Conservation (phyloP, 2,329 filamentous ascomycete species). For the Aspergillus sp. region DNA sequence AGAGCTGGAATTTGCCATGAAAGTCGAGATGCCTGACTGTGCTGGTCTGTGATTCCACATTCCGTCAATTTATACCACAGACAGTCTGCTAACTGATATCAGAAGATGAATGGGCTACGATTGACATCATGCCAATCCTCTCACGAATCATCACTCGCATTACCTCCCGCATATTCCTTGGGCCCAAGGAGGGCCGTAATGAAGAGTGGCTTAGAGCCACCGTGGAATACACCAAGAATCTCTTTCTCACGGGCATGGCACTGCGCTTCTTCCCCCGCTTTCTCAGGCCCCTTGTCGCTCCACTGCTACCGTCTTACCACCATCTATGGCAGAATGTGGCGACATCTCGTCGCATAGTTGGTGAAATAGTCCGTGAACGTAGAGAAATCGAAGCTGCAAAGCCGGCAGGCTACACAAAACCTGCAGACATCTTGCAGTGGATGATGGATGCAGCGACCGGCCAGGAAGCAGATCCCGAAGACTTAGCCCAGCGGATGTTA, state of each 20-base stretch:
- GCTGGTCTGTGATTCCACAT: no score
- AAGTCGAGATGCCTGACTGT: neutral
- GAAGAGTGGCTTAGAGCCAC: neutral
- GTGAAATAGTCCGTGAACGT: neutral
- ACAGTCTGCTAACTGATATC: neutral
- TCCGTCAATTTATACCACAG: no score
- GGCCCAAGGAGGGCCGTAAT: neutral
- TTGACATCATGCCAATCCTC: neutral
- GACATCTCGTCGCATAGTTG: neutral
- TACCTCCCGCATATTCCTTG: neutral
- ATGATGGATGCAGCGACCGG: neutral
- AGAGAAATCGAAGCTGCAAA: neutral
- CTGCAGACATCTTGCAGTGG: neutral
- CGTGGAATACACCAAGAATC: neutral
- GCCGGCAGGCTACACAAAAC: neutral
- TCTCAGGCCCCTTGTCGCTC: neutral
- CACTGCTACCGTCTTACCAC: neutral
- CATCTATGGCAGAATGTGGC: neutral
- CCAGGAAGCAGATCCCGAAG: constrained; percentile 11
- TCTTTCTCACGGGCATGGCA: neutral
- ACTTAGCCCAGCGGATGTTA: constrained; percentile 19
- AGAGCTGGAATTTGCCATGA: neutral
- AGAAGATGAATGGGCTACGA: neutral
- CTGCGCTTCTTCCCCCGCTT: neutral
- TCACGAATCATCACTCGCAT: neutral